Evolutionary conservation across 805 yeast genomes (phyloP), one percentile per base, ranked within the genome.

Genomic region (Nadsonia fulvescens): DNA sequence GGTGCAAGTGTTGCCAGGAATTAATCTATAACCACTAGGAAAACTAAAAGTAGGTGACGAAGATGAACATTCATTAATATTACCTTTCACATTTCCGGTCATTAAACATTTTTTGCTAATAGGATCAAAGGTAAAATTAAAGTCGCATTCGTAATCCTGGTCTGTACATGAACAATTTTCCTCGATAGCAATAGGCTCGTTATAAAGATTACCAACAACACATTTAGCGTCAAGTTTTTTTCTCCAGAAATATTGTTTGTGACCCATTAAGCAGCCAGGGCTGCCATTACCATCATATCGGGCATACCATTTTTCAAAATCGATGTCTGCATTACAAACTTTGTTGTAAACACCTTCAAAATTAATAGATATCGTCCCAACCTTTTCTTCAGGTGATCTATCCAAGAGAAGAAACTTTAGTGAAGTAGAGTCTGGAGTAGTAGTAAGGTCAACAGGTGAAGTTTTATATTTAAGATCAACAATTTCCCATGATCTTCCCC

Each of bases 361-460:
- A 0, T 74, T 72, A 2, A 56, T 52, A 1, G 64, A 37, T 37
- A 77, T 73, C 39, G 75, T 75, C 25, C 75, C 37, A 0, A 50
- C 32, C 31, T 48, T 53, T 5, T 21, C 27, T 6, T 33, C 38
- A 13, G 27, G 27, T 8, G 33, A 26, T 12, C 22, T 16, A 15
- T 76, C 79, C 10, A 54, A 39, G 3, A 73, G 27, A 9, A 73
- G 34, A 35, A 79, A 67, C 29, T 60, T 62, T 17, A 57, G 47
- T 3, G 81, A 68, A 1, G 82, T 63, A 1, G 86, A 78, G 48
- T 78, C 92, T 9, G 66, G 58, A 1, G 78, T 63, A 1, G 82
- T 67, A 2, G 66, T 44, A 5, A 72, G 30, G 4, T 49, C 39
- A 3, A 46, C 29, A 0, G 73, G 68, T 18, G 39, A 36, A 8